Evolutionary conservation across 192 early-diverging fungal species (phyloP).

Genomic region (Oehlia diaphana): DNA sequence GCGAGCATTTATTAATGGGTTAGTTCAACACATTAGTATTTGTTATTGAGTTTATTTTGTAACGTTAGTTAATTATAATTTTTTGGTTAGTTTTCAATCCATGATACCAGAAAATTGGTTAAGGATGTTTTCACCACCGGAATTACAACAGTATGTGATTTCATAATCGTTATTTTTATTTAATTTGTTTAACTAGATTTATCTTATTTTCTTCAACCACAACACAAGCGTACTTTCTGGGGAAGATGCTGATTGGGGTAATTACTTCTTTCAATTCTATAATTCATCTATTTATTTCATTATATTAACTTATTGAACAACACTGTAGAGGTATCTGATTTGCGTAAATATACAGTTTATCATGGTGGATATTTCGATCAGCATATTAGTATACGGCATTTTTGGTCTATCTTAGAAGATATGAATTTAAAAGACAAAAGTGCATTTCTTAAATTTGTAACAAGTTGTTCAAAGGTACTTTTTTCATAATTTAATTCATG

Average conservation of each 20-base stretch:
- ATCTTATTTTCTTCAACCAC: not conserved
- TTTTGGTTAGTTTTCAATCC: slow-evolving; percentile 40
- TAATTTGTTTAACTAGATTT: not conserved
- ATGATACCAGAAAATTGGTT: slow-evolving; percentile 83
- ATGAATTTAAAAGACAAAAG: slow-evolving; percentile 61
- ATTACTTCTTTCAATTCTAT: not conserved
- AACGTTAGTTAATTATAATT: not conserved
- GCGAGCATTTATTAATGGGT: slow-evolving; percentile 72
- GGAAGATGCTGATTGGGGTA: slow-evolving; percentile 63
- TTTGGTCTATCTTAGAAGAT: slow-evolving; percentile 69
- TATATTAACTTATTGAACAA: slow-evolving; percentile 29
- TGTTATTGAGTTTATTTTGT: slow-evolving; percentile 51
- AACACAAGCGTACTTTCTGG: slow-evolving; percentile 54
- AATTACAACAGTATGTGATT: slow-evolving; percentile 62
- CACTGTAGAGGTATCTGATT: slow-evolving; percentile 58
- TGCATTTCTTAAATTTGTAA: slow-evolving; percentile 75
- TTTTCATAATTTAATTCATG: slow-evolving; percentile 40
- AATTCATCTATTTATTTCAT: slow-evolving; percentile 12
- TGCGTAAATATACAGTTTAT: slow-evolving; percentile 63
- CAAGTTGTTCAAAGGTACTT: slow-evolving; percentile 69
- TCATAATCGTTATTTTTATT: not conserved
- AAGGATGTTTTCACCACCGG: slow-evolving; percentile 82
- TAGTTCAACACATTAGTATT: slow-evolving; percentile 40
- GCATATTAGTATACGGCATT: slow-evolving; percentile 65
- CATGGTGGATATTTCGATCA: slow-evolving; percentile 68